Base-by-base conservation (phyloP, 805 yeast genomes). In the Yamadazyma tumulicola region DNA sequence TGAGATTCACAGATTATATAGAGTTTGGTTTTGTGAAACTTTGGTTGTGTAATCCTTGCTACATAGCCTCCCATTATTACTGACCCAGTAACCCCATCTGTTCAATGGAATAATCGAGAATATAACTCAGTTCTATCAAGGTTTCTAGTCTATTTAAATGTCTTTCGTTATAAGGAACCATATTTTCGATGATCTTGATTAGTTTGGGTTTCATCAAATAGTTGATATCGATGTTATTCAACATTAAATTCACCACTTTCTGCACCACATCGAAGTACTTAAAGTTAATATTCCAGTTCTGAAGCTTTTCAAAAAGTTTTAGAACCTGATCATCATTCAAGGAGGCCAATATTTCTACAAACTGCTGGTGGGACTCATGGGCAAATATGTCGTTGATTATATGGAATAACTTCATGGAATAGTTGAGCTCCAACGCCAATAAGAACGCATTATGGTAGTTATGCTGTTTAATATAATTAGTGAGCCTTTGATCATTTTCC, bases 211-310 rank as follows among this genome's bases (percentile, higher is more conserved):
- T 77, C 43, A 74, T 69, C 31, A 89, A 56, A 37, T 68, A 68
- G 13, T 76, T 77, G 19, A 81, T 64, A 14, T 72, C 64, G 46
- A 77, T 76, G 30, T 66, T 67, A 26, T 64, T 59, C 39, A 93
- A 62, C 21, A 91, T 60, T 16, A 85, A 80, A 44, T 75, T 70
- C 34, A 91, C 69, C 26, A 88, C 61, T 38, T 77, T 79, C 59
- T 91, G 98, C 9, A 96, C 85, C 37, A 86, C 74, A 33, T 74
- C 77, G 51, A 85, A 85, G 23, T 86, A 79, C 51, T 79, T 77
- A 34, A 85, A 83, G 57, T 87, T 91, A 29, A 94, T 81, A 56
- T 93, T 93, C 99, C 99, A 93, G 54, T 87, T 95, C 48, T 97
- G 76, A 14, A 89, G 69, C 49, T 95, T 79, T 51, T 76, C 75